Evolutionary conservation across 2,329 filamentous ascomycete genomes (phyloP).

Genomic region (Diaporthe amygdali): DNA sequence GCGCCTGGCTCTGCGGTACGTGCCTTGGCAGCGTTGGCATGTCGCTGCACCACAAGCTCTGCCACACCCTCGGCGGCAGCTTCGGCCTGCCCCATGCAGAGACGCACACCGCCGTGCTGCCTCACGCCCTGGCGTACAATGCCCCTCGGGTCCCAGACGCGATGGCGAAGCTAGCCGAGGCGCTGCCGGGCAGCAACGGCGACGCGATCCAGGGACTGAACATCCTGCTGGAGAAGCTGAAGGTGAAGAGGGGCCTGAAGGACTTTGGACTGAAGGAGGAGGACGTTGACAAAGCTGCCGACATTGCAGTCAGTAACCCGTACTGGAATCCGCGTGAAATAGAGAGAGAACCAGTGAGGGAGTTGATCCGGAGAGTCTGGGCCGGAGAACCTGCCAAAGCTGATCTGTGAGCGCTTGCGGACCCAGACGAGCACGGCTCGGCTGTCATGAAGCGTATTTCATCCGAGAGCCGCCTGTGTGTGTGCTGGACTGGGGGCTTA

Average conservation of each 20-base stretch:
- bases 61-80: constrained; percentile 67
- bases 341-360: constrained; percentile 54
- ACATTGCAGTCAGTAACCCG: constrained; percentile 59
- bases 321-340: constrained; percentile 64
- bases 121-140: constrained; percentile 69
- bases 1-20: constrained; percentile 68
- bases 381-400: constrained; percentile 59
- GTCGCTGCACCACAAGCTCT: constrained; percentile 72
- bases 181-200: constrained; percentile 60
- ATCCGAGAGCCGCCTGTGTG: not conserved
- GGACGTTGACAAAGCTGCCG: constrained; percentile 60
- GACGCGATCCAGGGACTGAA: constrained; percentile 65
- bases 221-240: constrained; percentile 54
- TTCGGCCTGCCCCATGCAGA: constrained; percentile 70
- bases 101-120: constrained; percentile 67
- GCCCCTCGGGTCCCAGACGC: constrained; percentile 57
- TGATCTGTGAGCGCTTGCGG: constrained; percentile 47
- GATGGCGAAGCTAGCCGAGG: constrained; percentile 57
- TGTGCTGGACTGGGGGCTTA: not conserved
- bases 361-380: constrained; percentile 62
- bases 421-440: not conserved
- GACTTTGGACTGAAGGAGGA: constrained; percentile 62
- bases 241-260: constrained; percentile 55
- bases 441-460: not conserved
- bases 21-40: constrained; percentile 66